Conservation (phyloP, 1,284 basidiomycete species). For the Somion occarium region DNA sequence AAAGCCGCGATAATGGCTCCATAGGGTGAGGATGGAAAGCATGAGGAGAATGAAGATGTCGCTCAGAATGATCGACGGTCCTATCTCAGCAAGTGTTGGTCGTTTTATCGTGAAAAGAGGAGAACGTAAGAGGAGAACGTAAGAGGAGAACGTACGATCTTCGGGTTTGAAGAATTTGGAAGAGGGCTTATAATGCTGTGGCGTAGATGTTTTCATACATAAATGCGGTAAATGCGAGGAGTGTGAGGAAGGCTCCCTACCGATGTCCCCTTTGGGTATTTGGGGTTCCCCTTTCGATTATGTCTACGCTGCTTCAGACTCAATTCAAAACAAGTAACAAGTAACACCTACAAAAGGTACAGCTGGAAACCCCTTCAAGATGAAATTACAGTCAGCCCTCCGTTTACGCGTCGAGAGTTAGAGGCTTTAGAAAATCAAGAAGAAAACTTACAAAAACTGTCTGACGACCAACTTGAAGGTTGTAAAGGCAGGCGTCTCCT, state of each 20-base stretch:
- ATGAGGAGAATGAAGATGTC: conserved; percentile 51
- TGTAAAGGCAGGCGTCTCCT: conserved; percentile 55
- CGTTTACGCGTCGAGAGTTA: neutral
- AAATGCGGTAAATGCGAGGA: too few relatives aligned
- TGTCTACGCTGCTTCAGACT: conserved; percentile 14
- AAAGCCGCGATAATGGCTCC: conserved; percentile 29
- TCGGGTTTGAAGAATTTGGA: conserved; percentile 29
- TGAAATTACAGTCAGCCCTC: conserved; percentile 15
- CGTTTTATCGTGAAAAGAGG: neutral
- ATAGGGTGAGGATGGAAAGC: conserved; percentile 37
- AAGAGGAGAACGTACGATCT: conserved; percentile 17
- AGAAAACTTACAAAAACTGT: conserved; percentile 20
- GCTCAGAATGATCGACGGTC: conserved; percentile 41
- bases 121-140: neutral
- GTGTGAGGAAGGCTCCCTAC: too few relatives aligned
- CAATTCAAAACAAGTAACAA: neutral
- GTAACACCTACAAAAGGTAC: conserved; percentile 28
- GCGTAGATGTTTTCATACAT: too few relatives aligned
- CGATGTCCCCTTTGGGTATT: conserved; percentile 30
- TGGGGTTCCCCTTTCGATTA: conserved; percentile 32
- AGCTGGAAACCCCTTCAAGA: conserved; percentile 34
- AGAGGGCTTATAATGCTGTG: conserved; percentile 29
- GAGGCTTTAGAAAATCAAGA: neutral
- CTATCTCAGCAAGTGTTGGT: neutral
- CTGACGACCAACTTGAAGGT: conserved; percentile 48